Evolutionary conservation across 768 basidiomycete species (phyloP).

Genomic region (Cyclocybe cylindracea): DNA sequence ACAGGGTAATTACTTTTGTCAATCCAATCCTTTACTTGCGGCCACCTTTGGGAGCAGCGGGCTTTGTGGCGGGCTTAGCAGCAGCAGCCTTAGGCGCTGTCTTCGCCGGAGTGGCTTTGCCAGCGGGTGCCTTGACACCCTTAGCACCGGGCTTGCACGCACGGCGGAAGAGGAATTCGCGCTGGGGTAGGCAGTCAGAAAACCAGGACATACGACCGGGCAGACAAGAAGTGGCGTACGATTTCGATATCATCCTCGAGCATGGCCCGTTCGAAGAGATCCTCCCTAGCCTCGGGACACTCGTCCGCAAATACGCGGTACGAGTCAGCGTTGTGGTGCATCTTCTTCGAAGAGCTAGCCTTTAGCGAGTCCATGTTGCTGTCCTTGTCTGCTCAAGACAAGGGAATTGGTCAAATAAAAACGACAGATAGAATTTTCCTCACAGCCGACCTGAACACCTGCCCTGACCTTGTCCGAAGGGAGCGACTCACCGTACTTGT

Average conservation of each 20-base stretch:
- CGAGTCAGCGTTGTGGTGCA: conserved; percentile 13
- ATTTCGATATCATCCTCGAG: not conserved
- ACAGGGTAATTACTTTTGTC: no score
- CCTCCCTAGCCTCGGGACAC: conserved; percentile 3
- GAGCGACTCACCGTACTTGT: not conserved
- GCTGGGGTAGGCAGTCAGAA: no score
- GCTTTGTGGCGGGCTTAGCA: no score
- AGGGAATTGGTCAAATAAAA: not conserved
- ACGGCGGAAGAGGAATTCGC: no score
- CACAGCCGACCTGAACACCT: conserved; percentile 5
- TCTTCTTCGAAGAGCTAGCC: not conserved
- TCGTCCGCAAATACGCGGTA: conserved; percentile 13
- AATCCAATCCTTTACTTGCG: no score
- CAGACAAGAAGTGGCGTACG: not conserved
- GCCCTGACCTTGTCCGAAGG: no score
- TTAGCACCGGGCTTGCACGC: no score
- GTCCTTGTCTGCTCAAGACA: conserved; percentile 6
- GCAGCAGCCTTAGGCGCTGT: no score
- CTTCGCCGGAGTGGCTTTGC: no score
- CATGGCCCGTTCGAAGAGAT: conserved; percentile 2
- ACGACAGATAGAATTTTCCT: not conserved
- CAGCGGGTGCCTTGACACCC: no score
- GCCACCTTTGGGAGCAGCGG: no score
- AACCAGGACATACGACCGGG: no score
- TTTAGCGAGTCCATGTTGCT: conserved; percentile 4